Evolutionary conservation across 2,329 filamentous ascomycete genomes (phyloP), one percentile per base, ranked within the genome.

Genomic region (Reticulascus tulasneorum): DNA sequence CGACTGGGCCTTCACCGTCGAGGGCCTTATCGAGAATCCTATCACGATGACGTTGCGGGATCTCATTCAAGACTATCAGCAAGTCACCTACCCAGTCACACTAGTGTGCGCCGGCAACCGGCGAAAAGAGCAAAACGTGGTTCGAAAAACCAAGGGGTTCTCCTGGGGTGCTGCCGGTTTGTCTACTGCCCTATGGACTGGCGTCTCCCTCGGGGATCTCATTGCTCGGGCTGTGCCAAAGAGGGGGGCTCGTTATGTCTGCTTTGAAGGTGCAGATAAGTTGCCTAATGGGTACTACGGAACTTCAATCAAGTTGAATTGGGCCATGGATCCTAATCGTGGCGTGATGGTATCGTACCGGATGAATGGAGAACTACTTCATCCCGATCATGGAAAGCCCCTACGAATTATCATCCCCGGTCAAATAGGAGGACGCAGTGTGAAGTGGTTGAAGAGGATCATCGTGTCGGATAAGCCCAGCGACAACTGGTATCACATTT

Each of bases 401-500:
- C 62, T 96, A 26, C 74, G 90, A 43, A 81, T 83, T 7, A 80
- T 95, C 7, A 85, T 96, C 5, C 90, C 90, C 0, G 90, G 90
- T 0, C 88, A 94, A 58, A 95, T 96, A 44, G 90, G 90, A 22
- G 90, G 89, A 1, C 75, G 90, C 45, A 94, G 87, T 56, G 89
- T 96, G 21, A 96, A 96, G 60, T 96, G 90, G 90, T 58, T 96
- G 40, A 91, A 83, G 64, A 82, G 73, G 46, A 74, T 96, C 42
- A 84, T 89, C 27, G 60, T 96, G 33, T 91, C 88, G 0, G 75
- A 81, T 9, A 68, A 73, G 17, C 88, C 89, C 1, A 94, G 88
- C 54, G 83, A 91, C 45, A 95, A 94, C 54, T 94, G 88, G 87
- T 95, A 95, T 52, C 90, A 96, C 59, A 88, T 94, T 44, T 90